Evolutionary conservation across 352 stramenopile genomes (phyloP).

Genomic region (Globisporangium cystogenes): DNA sequence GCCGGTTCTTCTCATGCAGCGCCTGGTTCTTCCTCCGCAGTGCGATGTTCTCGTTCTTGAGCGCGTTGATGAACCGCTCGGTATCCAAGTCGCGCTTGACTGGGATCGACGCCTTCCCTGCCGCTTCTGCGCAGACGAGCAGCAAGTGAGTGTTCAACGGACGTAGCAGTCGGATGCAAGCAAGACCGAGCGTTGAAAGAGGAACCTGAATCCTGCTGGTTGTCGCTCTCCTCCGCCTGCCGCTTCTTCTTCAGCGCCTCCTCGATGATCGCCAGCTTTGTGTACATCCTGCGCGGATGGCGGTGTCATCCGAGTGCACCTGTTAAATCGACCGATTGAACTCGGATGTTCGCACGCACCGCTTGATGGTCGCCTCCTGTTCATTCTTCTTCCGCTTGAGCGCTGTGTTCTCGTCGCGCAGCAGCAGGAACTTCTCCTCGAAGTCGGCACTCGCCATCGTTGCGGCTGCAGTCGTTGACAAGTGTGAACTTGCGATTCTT

Average conservation of each 20-base stretch:
- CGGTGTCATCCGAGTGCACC: neutral
- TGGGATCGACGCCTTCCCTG: conserved; percentile 19
- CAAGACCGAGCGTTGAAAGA: neutral
- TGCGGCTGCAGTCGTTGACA: no score
- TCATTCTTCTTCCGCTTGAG: conserved; percentile 92
- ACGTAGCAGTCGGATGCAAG: no score
- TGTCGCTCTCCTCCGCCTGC: conserved; percentile 36
- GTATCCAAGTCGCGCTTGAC: conserved; percentile 63
- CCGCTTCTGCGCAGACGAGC: conserved; percentile 17
- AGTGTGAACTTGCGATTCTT: no score
- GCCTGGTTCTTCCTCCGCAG: conserved; percentile 72
- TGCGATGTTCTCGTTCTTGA: conserved; percentile 70
- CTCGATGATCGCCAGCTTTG: conserved; percentile 86
- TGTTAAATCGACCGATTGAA: neutral
- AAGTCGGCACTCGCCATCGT: conserved; percentile 48
- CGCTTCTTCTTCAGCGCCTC: conserved; percentile 78
- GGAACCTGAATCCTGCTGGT: conserved; percentile 50
- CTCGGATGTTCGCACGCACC: conserved; percentile 18
- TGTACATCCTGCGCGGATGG: conserved; percentile 85
- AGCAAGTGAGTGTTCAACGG: neutral
- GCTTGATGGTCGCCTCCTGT: conserved; percentile 86
- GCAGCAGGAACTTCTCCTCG: conserved; percentile 80
- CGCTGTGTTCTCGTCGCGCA: conserved; percentile 80
- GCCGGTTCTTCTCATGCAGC: conserved; percentile 64
- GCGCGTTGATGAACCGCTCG: conserved; percentile 73